Base-by-base conservation (phyloP, 495 filamentous ascomycete species). In the Schizothecium vesticola region DNA sequence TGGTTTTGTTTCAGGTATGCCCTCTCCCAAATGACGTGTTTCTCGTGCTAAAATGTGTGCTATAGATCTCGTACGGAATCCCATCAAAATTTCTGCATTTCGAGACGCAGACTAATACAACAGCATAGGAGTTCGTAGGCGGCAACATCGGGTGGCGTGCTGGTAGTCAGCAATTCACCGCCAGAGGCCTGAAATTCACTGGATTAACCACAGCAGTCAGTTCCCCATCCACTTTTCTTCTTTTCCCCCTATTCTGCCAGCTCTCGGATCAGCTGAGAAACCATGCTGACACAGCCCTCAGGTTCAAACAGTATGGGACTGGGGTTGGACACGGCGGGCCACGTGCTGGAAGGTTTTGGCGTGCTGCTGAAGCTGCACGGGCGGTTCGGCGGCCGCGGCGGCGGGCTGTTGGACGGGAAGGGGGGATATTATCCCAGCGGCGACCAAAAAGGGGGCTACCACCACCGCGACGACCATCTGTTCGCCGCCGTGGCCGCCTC, bases 271-370 rank as follows among this genome's bases (percentile, higher is more conserved):
- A 9, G 10, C 3, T 56, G 51, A 56, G 3, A 56, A 56, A 21
- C n/a, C 12, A 3, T 56, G 51, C 51, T 56, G 51, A 56, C 51
- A 56, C 13, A 56, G 51, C 12, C 8, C 51, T 28, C 12, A 56
- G 51, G 57, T 59, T 59, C 57, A 59, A 59, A 59, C 23, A 3
- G 57, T 22, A 11, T 59, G 57, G 57, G 57, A 89, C 71, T 87
- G 84, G 85, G 81, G 79, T 12, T 87, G 80, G 79, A 82, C 78
- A 7, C 79, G 85, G 72, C 78, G 83, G 59, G n/a, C n/a, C n/a
- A n/a, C n/a, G n/a, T n/a, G n/a, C n/a, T n/a, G n/a, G n/a, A n/a
- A n/a, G n/a, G n/a, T n/a, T n/a, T n/a, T n/a, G n/a, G n/a, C n/a
- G n/a, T n/a, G n/a, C n/a, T n/a, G n/a, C n/a, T n/a, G n/a, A n/a